Base-by-base conservation (phyloP, 2,329 filamentous ascomycete genomes). In the Amauroascus verrucosus region DNA sequence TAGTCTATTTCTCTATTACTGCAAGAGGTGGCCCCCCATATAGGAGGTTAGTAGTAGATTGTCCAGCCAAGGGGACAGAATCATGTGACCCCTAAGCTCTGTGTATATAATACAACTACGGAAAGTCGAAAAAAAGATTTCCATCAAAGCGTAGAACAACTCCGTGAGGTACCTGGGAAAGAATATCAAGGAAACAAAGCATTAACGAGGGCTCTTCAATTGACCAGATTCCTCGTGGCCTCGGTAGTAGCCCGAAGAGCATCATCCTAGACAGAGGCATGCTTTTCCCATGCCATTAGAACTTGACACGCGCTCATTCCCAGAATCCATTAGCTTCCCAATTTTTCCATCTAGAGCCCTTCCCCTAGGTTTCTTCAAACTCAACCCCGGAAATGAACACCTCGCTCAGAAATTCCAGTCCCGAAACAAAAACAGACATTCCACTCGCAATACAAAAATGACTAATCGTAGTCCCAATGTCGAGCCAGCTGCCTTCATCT, bases 401-500 rank as follows among this genome's bases (percentile, higher is more conserved):
- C 63, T 87, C 86, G 64, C 89, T 95, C 2, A 95, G 80, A 14
- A 85, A 83, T 72, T 98, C 93, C 44, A 98, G 72, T 13, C 79
- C 82, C 0, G 89, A 88, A 41, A 98, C 89, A 72, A 98, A 98
- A 7, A 95, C 83, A 61, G 89, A 93, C 43, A 97, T 66, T 61
- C 88, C 68, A 68, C 88, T 96, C 16, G 89, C 91, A 71, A 98
- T 97, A 57, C 83, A 82, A 69, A 97, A 98, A 67, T 97, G 90
- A 64, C 82, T 95, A 60, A 98, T 98, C 2, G 88, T 96, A 26
- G 88, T 95, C 30, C 93, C 93, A 65, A 98, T 98, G 66, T 98
- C 93, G 56, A 98, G 72, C 93, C 93, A 98, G 20, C 86, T 93
- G 0, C 93, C 93, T 67, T 98, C 93, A 62, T 98, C 93, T 63